Evolutionary conservation across 441 rosid species (phyloP).

Genomic region (Croton laevigatus): DNA sequence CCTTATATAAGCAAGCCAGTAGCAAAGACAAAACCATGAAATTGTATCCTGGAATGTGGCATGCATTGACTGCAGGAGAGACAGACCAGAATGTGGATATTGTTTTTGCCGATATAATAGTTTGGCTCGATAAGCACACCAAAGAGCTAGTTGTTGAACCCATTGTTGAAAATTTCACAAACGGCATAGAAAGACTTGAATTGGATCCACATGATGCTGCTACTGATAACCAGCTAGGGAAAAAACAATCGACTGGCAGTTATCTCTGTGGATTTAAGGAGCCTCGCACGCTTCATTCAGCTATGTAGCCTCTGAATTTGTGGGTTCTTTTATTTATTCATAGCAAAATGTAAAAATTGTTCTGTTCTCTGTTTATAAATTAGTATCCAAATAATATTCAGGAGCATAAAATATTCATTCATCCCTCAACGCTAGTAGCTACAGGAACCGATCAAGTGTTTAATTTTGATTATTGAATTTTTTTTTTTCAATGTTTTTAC

Average conservation of each 20-base stretch:
- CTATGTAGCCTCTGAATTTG: conserved; percentile 40
- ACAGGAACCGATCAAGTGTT: no score
- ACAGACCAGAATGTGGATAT: conserved; percentile 66
- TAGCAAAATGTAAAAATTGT: conserved; percentile 1
- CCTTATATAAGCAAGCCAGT: conserved; percentile 61
- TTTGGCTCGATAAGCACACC: conserved; percentile 67
- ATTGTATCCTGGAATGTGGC: conserved; percentile 94
- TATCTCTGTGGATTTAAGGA: conserved; percentile 64
- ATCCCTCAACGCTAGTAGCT: no score
- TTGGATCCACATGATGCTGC: neutral
- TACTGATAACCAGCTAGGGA: neutral
- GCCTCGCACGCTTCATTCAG: conserved; percentile 48
- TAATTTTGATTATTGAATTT: no score
- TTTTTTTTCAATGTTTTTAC: no score
- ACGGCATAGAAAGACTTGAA: conserved; percentile 28
- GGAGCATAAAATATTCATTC: neutral
- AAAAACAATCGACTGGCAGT: conserved; percentile 19
- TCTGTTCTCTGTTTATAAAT: neutral
- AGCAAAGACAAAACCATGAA: conserved; percentile 78
- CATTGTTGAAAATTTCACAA: conserved; percentile 9
- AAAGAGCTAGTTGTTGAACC: conserved; percentile 27
- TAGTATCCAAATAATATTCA: neutral
- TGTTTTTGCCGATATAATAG: conserved; percentile 65
- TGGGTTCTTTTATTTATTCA: neutral
- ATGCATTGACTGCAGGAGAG: conserved; percentile 78